Evolutionary conservation across 2,329 filamentous ascomycete species (phyloP), one percentile per base, ranked within the genome.

Genomic region (Sporothrix curviconia): DNA sequence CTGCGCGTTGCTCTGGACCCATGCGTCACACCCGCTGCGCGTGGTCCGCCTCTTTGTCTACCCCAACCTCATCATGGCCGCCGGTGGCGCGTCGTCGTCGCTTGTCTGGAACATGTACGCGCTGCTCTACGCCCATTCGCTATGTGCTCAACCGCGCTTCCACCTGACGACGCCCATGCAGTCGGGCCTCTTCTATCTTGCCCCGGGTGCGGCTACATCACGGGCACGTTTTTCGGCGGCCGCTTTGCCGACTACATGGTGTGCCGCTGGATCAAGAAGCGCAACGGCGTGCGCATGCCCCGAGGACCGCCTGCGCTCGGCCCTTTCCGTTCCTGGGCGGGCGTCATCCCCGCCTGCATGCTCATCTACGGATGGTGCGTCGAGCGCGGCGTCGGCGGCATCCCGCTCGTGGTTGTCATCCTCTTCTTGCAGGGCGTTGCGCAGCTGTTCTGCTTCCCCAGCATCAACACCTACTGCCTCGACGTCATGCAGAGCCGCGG

Each of bases 401-500:
- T 77, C 17, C 69, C 74, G 2, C 65, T 85, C 1, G 84, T 84
- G 0, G 83, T 87, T 1, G 72, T 87, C 22, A 79, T 79, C 66
- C 84, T 89, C 79, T 89, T 89, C 64, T 51, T 84, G 2, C 85
- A 88, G 65, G 86, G 85, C 3, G 78, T 89, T 0, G 82, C 81
- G 1, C 85, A 89, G 58, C 70, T 88, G 3, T 85, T 87, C 63
- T 87, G 84, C 64, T 87, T 88, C 62, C 84, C 85, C 0, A 82
- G 78, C 60, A 66, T 89, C 59, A 88, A 89, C 66, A 86, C 84
- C 1, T 89, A 94, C 71, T 92, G 88, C 67, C 71, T 94, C 40
- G 89, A 94, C 68, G 88, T 92, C 12, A 90, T 92, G 84, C 86
- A 86, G 62, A 77, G 77, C 1, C 75, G 80, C 30, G 83, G 83